A percentile compares a stretch with the other conserved stretches of the same genome.
Evolutionary conservation across 129 eudicot genomes (phyloP).

Genomic region (Chrysanthemum seticuspe): DNA sequence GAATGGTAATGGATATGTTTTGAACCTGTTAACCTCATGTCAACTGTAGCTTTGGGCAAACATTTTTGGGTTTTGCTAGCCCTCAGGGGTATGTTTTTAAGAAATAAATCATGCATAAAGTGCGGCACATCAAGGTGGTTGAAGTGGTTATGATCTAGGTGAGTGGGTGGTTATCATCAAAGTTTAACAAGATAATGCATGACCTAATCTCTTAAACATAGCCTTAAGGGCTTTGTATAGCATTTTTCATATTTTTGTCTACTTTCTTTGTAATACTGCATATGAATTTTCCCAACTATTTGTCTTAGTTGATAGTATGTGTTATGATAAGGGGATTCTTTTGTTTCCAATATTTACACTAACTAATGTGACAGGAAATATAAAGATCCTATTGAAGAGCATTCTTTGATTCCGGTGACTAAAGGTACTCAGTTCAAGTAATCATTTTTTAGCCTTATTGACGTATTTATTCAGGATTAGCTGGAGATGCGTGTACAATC

Average conservation of each 20-base stretch:
- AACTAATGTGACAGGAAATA: slow-evolving; percentile 36
- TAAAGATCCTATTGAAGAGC: slow-evolving; percentile 36
- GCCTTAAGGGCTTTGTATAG: no score
- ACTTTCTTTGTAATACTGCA: not conserved
- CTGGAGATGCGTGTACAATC: slow-evolving; percentile 16
- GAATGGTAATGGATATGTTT: slow-evolving; percentile 18
- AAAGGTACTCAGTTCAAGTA: slow-evolving; percentile 23
- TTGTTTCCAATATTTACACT: slow-evolving; percentile 10
- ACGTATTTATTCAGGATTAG: not conserved
- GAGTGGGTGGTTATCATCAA: no score
- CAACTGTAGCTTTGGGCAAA: not conserved
- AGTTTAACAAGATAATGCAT: no score
- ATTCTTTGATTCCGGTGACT: slow-evolving; percentile 28
- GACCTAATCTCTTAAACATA: no score
- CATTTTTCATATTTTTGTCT: not conserved
- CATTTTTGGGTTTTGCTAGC: not conserved
- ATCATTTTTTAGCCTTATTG: slow-evolving; percentile 5
- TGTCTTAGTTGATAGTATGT: no score
- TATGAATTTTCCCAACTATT: not conserved
- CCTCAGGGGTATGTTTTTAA: no score
- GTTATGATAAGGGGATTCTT: not conserved
- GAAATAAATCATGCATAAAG: no score
- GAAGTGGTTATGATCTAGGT: no score
- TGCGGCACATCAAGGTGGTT: no score
- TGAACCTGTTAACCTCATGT: not conserved